phyloP scores from a whole-genome alignment of 2,329 filamentous ascomycete species.

The Talaromyces pinophilus region DNA sequence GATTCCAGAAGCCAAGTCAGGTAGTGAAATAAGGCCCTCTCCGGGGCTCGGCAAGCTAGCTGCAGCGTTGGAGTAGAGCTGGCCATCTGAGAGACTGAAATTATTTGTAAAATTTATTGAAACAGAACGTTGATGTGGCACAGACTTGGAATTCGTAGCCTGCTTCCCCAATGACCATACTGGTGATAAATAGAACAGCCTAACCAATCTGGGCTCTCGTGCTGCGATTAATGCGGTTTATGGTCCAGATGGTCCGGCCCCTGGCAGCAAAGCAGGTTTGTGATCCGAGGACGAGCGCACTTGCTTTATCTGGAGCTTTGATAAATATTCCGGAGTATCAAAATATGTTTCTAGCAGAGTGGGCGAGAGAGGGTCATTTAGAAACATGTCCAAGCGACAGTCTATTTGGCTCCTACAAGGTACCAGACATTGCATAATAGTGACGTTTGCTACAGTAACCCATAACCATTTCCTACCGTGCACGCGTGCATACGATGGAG shows the following conservation, averaged over 20 bases:
- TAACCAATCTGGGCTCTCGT: slow-evolving; percentile 53
- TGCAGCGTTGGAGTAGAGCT: slow-evolving; percentile 1
- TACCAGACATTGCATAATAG: too few species aligned
- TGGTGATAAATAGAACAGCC: slow-evolving; percentile 49
- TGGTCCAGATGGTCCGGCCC: neutral
- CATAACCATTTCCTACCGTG: too few species aligned
- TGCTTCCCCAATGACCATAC: slow-evolving; percentile 58
- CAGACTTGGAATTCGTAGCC: slow-evolving; percentile 66
- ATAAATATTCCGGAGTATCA: neutral
- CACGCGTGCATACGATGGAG: too few species aligned
- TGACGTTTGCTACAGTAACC: too few species aligned
- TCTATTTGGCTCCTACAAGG: too few species aligned
- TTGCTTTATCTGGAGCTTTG: neutral
- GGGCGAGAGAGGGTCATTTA: neutral
- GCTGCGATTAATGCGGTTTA: slow-evolving; percentile 46
- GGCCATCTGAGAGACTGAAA: neutral
- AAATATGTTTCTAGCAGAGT: neutral
- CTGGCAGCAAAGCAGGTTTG: neutral
- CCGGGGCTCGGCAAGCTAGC: slow-evolving; percentile 11
- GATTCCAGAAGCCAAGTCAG: slow-evolving; percentile 17
- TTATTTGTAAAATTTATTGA: too few species aligned
- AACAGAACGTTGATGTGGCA: neutral
- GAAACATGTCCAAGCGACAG: too few species aligned
- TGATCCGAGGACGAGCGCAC: neutral
- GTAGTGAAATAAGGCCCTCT: neutral